Conservation (phyloP, 2,329 filamentous ascomycete genomes). For the Nannizziopsis barbatae region DNA sequence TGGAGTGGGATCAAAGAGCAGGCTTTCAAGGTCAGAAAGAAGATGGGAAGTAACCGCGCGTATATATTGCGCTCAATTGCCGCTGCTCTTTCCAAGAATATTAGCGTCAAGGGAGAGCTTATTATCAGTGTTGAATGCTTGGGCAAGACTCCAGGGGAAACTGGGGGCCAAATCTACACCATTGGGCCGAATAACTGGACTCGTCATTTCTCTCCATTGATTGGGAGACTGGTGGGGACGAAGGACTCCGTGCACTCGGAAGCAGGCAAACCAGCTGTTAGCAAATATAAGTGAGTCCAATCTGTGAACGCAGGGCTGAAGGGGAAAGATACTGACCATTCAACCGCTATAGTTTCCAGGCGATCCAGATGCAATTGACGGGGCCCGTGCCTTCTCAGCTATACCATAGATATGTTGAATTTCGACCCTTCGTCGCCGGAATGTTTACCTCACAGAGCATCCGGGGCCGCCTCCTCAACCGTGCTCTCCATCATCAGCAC, state of each 20-base stretch:
- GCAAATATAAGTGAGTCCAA: constrained; percentile 61
- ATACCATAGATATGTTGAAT: constrained; percentile 89
- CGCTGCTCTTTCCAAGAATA: constrained; percentile 48
- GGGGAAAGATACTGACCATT: neutral
- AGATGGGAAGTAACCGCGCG: constrained; percentile 75
- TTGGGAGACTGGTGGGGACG: constrained; percentile 66
- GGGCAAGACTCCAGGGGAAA: constrained; percentile 55
- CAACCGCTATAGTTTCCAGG: constrained; percentile 62
- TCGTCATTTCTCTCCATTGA: constrained; percentile 79
- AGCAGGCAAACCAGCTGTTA: constrained; percentile 44
- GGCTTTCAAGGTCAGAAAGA: constrained; percentile 64
- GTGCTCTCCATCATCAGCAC: constrained; percentile 83
- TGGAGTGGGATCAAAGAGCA: constrained; percentile 59
- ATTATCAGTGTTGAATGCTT: constrained; percentile 67
- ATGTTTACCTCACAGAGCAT: constrained; percentile 76
- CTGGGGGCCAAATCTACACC: constrained; percentile 64
- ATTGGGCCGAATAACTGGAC: constrained; percentile 65
- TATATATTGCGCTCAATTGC: constrained; percentile 62
- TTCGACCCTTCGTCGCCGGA: constrained; percentile 74
- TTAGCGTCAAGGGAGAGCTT: constrained; percentile 59
- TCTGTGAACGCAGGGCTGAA: neutral
- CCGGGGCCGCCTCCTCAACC: constrained; percentile 68
- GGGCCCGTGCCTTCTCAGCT: constrained; percentile 70
- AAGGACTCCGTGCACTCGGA: constrained; percentile 53
- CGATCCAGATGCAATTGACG: constrained; percentile 75